A percentile compares a stretch with the other conserved stretches of the same genome.
These are phyloP conservation scores for Penicillium soppii DNA, from an alignment of 495 filamentous ascomycete species.

Conservation along the genomic window DNA sequence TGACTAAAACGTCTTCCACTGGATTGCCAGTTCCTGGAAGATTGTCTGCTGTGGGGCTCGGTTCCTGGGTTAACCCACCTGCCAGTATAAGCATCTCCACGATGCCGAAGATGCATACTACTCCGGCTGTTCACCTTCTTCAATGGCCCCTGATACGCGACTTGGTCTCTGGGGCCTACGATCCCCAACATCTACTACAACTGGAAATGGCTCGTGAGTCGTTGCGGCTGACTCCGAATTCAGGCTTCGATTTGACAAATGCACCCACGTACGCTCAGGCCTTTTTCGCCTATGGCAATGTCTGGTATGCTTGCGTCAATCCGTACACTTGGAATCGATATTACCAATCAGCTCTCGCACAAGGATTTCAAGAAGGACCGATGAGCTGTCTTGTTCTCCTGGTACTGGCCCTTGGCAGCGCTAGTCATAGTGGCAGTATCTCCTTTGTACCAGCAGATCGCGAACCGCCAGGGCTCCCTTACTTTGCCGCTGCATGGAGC, in stretches of 20 bases:
- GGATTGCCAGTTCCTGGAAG: constrained; percentile 47
- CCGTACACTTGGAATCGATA: constrained; percentile 78
- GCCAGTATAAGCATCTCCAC: constrained; percentile 67
- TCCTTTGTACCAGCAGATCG: constrained; percentile 66
- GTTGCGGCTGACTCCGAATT: constrained; percentile 53
- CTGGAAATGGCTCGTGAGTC: constrained; percentile 80
- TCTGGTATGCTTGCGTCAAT: constrained; percentile 85
- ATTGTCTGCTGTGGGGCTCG: constrained; percentile 64
- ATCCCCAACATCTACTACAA: constrained; percentile 74
- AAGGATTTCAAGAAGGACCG: constrained; percentile 70
- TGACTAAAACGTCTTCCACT: constrained; percentile 36
- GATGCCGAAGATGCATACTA: constrained; percentile 81
- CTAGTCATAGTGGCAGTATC: constrained; percentile 69
- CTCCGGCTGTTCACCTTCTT: constrained; percentile 72
- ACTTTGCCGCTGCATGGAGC: constrained; percentile 77
- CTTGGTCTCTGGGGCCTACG: constrained; percentile 71
- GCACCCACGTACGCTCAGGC: constrained; percentile 71
- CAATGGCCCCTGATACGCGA: constrained; percentile 80
- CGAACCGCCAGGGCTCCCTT: constrained; percentile 74
- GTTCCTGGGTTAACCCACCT: constrained; percentile 65
- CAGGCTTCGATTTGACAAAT: constrained; percentile 71
- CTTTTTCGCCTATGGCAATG: constrained; percentile 76
- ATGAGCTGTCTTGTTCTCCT: constrained; percentile 83
- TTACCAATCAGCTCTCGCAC: constrained; percentile 68
- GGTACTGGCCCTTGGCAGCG: constrained; percentile 73